phyloP scores from a whole-genome alignment of 2,329 filamentous ascomycete species.

The Sclerotinia glacialis region DNA sequence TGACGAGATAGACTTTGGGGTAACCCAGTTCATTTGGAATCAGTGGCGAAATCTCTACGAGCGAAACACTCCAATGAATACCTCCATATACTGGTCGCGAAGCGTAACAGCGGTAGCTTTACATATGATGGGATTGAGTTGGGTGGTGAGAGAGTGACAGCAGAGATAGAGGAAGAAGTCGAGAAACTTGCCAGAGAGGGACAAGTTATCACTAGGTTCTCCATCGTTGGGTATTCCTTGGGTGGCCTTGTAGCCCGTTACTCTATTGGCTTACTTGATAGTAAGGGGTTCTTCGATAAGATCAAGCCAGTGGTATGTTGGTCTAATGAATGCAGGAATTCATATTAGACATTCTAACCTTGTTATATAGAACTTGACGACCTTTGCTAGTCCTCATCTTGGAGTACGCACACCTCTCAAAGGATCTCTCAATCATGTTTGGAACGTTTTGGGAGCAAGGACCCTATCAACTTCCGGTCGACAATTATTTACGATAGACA shows the following conservation, averaged over 20 bases:
- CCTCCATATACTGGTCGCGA: conserved; percentile 68
- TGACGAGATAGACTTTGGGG: conserved; percentile 64
- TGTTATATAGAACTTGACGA: conserved; percentile 72
- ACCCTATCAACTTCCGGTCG: conserved; percentile 79
- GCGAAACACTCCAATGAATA: conserved; percentile 58
- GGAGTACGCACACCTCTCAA: conserved; percentile 69
- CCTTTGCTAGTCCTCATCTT: conserved; percentile 82
- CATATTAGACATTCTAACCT: background rate
- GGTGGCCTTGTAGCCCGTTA: conserved; percentile 86
- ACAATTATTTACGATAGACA: conserved; percentile 84
- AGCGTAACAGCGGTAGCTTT: conserved; percentile 70
- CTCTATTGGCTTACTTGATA: conserved; percentile 77
- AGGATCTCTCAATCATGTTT: conserved; percentile 65
- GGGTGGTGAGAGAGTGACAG: conserved; percentile 64
- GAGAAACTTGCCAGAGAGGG: conserved; percentile 57
- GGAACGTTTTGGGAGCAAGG: conserved; percentile 79
- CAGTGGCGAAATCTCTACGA: conserved; percentile 63
- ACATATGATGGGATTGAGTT: conserved; percentile 69
- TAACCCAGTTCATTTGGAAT: conserved; percentile 69
- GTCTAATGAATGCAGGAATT: background rate
- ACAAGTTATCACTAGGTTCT: conserved; percentile 74
- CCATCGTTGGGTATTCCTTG: conserved; percentile 84
- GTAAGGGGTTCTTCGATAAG: conserved; percentile 74
- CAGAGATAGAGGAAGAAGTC: conserved; percentile 64
- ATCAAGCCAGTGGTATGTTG: conserved; percentile 69